phyloP scores from a whole-genome alignment of 202 grass and related monocot species.

The Zizania palustris region DNA sequence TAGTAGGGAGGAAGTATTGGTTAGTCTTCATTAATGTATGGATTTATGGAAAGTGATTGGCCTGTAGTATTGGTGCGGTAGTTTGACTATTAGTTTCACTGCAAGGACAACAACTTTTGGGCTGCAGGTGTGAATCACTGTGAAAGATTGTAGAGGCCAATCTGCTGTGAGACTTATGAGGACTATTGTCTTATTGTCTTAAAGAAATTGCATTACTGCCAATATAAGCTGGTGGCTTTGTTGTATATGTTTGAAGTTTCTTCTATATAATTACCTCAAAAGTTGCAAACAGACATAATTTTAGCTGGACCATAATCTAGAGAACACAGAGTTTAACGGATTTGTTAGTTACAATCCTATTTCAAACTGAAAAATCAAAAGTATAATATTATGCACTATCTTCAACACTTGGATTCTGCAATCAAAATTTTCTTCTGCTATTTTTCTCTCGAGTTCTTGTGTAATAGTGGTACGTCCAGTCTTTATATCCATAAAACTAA shows the following conservation, averaged over 20 bases:
- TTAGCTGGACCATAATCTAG: background rate
- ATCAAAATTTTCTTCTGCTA: background rate
- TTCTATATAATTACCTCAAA: background rate
- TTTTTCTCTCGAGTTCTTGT: background rate
- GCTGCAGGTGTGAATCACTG: slow-evolving; percentile 20
- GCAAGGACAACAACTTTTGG: slow-evolving; percentile 31
- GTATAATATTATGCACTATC: background rate
- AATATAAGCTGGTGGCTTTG: background rate
- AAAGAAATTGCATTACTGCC: slow-evolving; percentile 15
- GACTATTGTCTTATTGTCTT: slow-evolving; percentile 29
- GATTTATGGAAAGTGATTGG: slow-evolving; percentile 44
- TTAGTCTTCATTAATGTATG: slow-evolving; percentile 32
- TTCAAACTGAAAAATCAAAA: background rate
- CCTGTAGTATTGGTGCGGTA: slow-evolving; percentile 18
- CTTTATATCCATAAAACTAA: background rate
- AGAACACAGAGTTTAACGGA: background rate
- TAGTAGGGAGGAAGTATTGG: slow-evolving; percentile 14
- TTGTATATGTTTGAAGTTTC: background rate
- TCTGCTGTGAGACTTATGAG: slow-evolving; percentile 29
- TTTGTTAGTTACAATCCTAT: background rate
- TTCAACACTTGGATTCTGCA: background rate
- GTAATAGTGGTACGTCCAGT: background rate
- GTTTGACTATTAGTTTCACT: slow-evolving; percentile 42
- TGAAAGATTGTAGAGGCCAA: slow-evolving; percentile 26
- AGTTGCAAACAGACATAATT: background rate